Base-by-base conservation (phyloP, 345 rosid genomes). In the Linum usitatissimum region DNA sequence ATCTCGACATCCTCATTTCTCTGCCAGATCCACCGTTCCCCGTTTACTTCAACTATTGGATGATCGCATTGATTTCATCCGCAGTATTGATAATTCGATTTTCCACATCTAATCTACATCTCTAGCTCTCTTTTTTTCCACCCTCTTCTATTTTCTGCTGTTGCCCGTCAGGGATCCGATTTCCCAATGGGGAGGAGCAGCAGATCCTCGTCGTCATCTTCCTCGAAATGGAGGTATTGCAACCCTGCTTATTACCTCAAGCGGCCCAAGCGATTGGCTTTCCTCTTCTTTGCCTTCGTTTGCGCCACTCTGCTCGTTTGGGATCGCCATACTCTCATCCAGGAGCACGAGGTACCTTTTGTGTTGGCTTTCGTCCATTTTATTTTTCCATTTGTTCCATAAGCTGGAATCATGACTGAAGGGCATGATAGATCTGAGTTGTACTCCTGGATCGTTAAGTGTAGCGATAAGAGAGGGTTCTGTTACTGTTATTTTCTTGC, bases 281-380 rank as follows among this genome's bases (percentile, higher is more conserved):
- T 85, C 59, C 86, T 87, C 55, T 71, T 92, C 75, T 74, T 92
- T 38, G 73, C 74, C 39, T 92, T 92, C 61, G 81, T 92, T 23
- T 71, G 77, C 71, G 76, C 70, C 64, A 77, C 89, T 56, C 56
- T 81, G 55, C 53, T 89, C 19, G 69, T 89, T 3, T 92, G 97
- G 98, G 97, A 87, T 80, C 98, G 93, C 73, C 83, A 84, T 38
- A 83, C 86, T 71, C 91, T 92, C 71, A 61, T 86, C 57, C 70
- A 83, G 48, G 96, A 83, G 12, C 83, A 87, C 66, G 78, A 89
- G 94, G 98, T 85, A 63, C 1, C 30, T 48, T 58, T 17, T 18
- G 38, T 20, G 13, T 19, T 45, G 51, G 14, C 51, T 34, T 7
- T 34, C 38, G 6, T 34, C 51, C 51, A 45, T 30, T 30, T 15